Evolutionary conservation across 768 basidiomycete species (phyloP), one percentile per base, ranked within the genome.

Genomic region (Suillus brevipes): DNA sequence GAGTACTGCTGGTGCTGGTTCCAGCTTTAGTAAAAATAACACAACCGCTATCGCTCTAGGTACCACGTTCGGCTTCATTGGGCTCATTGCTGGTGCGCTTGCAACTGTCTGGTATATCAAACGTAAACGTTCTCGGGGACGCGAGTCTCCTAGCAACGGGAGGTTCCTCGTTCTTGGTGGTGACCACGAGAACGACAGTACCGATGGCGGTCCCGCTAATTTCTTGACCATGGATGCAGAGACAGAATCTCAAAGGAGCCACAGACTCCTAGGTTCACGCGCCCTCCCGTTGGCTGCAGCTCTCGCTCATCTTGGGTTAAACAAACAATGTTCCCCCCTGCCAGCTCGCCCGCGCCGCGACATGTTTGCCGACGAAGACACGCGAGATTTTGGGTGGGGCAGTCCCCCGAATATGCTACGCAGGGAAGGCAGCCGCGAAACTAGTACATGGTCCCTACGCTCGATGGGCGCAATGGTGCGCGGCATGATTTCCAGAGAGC

Each of bases 281-380:
- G 47, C 62, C n/a, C 45, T 77, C 23, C 65, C 50, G 9, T 40
- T 59, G 40, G 58, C 25, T 12, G 68, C 62, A 38, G 36, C 73
- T 55, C 65, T 78, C n/a, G 58, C 69, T 58, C 62, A 59, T 28
- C 58, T 78, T n/a, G 71, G 75, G 38, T 52, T 76, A 64, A 62
- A 45, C 28, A 73, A 62, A 60, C 50, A 60, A n/a, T 60, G 56
- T 63, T 62, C 59, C 13, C 63, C 61, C 18, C 43, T 7, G 10
- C n/a, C 61, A 20, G 62, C 6, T 36, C 70, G 62, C 10, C 76
- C 74, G 62, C 81, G 91, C 37, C 81, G 83, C 37, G 90, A 93
- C 72, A 92, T 93, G 84, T 83, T 92, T 40, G 89, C 86, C 4
- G 90, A 94, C 62, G 91, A 92, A 74, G 91, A 92, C 69, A 80